phyloP scores from a whole-genome alignment of 192 early-diverging fungal genomes.

The Podila epicladia region DNA sequence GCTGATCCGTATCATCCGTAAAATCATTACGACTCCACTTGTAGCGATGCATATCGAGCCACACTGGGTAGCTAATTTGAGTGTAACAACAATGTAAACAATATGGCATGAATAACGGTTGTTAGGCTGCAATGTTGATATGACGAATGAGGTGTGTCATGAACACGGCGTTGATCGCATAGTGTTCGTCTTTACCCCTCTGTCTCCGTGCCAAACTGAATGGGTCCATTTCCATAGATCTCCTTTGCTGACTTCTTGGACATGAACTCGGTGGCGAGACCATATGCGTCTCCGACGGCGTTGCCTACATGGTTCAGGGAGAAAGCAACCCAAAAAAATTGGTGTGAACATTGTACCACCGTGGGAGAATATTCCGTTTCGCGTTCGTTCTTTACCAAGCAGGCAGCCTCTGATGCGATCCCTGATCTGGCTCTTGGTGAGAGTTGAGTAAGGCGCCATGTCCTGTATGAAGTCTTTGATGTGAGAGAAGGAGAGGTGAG shows the following conservation, averaged over 20 bases:
- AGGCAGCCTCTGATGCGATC: not conserved
- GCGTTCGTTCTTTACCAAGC: not conserved
- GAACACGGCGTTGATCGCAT: too few relatives aligned
- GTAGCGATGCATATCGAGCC: slow-evolving; percentile 50
- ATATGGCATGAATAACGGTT: not conserved
- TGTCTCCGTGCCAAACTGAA: slow-evolving; percentile 63
- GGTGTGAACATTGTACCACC: not conserved
- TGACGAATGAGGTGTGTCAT: too few relatives aligned
- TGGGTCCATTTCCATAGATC: slow-evolving; percentile 67
- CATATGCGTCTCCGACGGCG: slow-evolving; percentile 70
- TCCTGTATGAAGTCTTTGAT: not conserved
- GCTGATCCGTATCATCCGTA: slow-evolving; percentile 68
- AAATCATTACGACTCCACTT: slow-evolving; percentile 57
- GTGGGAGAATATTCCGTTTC: not conserved
- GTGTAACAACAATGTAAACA: not conserved
- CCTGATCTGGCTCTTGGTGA: not conserved
- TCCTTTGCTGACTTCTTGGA: slow-evolving; percentile 46
- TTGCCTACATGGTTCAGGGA: slow-evolving; percentile 47
- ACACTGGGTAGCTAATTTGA: slow-evolving; percentile 31
- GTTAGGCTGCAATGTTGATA: too few relatives aligned
- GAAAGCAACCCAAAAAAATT: not conserved
- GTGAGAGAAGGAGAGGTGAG: not conserved
- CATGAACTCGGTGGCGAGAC: slow-evolving; percentile 73
- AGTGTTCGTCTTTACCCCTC: not conserved
- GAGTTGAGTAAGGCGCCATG: not conserved